phyloP scores from a whole-genome alignment of 805 yeast species.

The Trichomonascus vanleenenianus region DNA sequence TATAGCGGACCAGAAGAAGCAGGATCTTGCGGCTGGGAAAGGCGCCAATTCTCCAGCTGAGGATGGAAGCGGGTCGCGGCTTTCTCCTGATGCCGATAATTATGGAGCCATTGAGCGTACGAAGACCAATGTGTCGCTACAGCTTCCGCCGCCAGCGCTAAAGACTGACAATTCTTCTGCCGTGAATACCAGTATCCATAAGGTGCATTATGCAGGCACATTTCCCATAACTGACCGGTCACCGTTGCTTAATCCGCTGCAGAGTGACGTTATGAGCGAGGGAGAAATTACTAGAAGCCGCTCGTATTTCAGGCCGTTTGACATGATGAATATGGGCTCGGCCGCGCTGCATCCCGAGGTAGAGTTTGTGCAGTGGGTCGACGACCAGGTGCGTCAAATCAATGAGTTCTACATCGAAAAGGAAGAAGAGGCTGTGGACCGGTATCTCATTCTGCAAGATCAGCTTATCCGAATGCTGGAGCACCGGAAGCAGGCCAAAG shows the following conservation, averaged over 20 bases:
- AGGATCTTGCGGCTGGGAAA: too few relatives aligned
- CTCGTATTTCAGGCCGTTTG: too few relatives aligned
- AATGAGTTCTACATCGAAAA: slow-evolving; percentile 51
- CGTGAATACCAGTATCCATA: too few relatives aligned
- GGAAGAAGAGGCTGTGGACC: slow-evolving; percentile 52
- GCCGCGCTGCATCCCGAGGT: slow-evolving; percentile 26
- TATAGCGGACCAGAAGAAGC: not conserved
- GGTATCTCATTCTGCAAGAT: slow-evolving; percentile 56
- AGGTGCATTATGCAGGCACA: too few relatives aligned
- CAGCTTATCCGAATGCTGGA: slow-evolving; percentile 60
- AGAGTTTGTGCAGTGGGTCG: slow-evolving; percentile 62
- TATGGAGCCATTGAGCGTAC: not conserved
- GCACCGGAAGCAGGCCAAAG: slow-evolving; percentile 27
- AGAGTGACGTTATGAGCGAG: too few relatives aligned
- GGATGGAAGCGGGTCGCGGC: not conserved
- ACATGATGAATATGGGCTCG: too few relatives aligned
- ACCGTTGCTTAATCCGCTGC: slow-evolving; percentile 6
- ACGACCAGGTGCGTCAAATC: slow-evolving; percentile 50
- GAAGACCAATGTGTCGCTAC: slow-evolving; percentile 7
- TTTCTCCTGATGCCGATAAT: not conserved
- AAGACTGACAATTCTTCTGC: not conserved
- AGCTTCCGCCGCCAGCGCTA: slow-evolving; percentile 26
- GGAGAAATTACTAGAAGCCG: too few relatives aligned
- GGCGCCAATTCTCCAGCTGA: too few relatives aligned
- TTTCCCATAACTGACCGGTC: slow-evolving; percentile 7